Base-by-base conservation (phyloP, 1,139 yeast genomes). In the Geotrichum phurueaensis region DNA sequence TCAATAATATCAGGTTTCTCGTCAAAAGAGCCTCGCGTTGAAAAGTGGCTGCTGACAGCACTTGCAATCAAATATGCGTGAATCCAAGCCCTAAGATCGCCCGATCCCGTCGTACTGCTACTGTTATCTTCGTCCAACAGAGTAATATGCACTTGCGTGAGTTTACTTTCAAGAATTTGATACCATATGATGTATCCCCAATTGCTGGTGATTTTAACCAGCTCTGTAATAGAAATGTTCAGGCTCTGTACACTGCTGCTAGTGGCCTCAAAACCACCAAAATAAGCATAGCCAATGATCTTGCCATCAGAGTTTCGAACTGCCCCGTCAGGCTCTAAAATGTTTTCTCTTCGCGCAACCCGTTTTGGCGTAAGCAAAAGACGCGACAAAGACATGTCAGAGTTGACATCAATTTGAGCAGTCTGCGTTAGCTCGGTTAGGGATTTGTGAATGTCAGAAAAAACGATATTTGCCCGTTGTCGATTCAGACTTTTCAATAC, bases 381-480 rank as follows among this genome's bases (percentile, higher is more conserved):
- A n/a, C 67, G 64, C 7, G 73, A 67, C 25, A 67, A 56, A 1
- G 71, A 63, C 31, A 50, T 58, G n/a, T 63, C 59, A 10, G 63
- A 53, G 39, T 66, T 66, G 6, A 63, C 60, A 22, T 65, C 68
- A 18, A 59, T 60, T 4, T 64, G 58, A 45, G 60, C 56, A 1
- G 68, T 57, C n/a, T 66, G 65, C 57, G 66, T 66, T 39, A 68
- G 50, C 54, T 69, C 68, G 13, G 70, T 66, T 13, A 71, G 64
- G 12, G 71, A 61, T 36, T 64, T 66, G 47, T 69, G 59, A 48
- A 72, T 62, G 51, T 70, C 71, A 43, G 74, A 64, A 60, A 74
- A 72, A 27, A 75, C 67, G 47, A 75, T 67, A 54, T 68, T 72
- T 9, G 76, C 54, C 15, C 78, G 65, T 60, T 75, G 78, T 1